These are phyloP conservation scores for Synchytrium microbalum DNA, from an alignment of 371 early-diverging fungal species.

Conservation along the genomic window DNA sequence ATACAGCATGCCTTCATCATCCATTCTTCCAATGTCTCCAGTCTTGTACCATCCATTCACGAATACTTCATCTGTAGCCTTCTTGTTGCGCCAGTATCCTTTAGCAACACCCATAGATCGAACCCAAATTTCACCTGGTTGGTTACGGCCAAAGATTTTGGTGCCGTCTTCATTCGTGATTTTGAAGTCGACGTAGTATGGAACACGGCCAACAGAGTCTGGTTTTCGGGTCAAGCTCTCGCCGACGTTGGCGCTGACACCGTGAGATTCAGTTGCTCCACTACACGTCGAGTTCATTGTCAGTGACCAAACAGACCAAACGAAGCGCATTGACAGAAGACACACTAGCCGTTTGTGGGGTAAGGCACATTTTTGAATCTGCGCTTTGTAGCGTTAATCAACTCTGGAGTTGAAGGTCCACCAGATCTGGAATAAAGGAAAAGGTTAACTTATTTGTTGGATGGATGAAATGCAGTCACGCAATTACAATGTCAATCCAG, in stretches of 20 bases:
- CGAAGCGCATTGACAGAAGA: too few relatives aligned
- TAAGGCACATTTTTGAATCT: too few relatives aligned
- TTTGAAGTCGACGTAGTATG: conserved; percentile 6
- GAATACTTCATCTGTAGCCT: conserved; percentile 11
- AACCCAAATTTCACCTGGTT: too few relatives aligned
- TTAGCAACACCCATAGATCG: conserved; percentile 22
- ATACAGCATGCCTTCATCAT: conserved; percentile 19
- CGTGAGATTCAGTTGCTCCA: conserved; percentile 18
- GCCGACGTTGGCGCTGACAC: conserved; percentile 8
- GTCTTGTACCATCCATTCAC: conserved; percentile 19
- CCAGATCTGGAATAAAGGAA: too few relatives aligned
- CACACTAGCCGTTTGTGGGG: too few relatives aligned
- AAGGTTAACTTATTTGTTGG: too few relatives aligned
- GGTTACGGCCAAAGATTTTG: too few relatives aligned
- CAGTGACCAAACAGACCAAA: too few relatives aligned
- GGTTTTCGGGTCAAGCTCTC: conserved; percentile 12
- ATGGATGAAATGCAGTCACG: too few relatives aligned
- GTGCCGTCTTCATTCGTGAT: conserved; percentile 6
- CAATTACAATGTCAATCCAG: too few relatives aligned
- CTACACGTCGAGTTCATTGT: conserved; percentile 9
- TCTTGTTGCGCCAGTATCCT: conserved; percentile 21
- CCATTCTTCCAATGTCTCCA: conserved; percentile 19
- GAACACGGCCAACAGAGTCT: conserved; percentile 13
- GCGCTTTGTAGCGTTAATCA: too few relatives aligned
- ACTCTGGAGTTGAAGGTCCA: too few relatives aligned